Percentiles rank a stretch among this genome's conserved stretches.
These are phyloP conservation scores for Ambrosiella xylebori DNA, from an alignment of 2,329 filamentous ascomycete genomes.

Conservation along the genomic window DNA sequence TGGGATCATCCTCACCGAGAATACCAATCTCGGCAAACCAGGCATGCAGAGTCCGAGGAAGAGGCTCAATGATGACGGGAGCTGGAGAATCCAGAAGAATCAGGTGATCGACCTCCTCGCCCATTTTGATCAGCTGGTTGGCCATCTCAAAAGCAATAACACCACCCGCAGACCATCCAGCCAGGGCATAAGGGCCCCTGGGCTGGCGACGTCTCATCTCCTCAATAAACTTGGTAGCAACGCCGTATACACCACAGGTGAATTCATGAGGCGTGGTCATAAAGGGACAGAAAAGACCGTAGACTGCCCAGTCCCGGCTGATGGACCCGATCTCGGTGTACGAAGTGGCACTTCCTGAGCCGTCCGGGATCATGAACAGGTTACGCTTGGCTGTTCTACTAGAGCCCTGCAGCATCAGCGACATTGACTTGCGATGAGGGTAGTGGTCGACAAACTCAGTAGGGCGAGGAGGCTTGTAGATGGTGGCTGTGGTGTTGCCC, in stretches of 20 bases:
- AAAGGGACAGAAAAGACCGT: conserved; percentile 43
- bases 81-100: conserved; percentile 51
- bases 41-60: conserved; percentile 44
- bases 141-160: conserved; percentile 54
- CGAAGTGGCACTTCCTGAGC: conserved; percentile 45
- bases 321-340: conserved; percentile 29
- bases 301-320: conserved; percentile 30
- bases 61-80: conserved; percentile 49
- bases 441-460: conserved; percentile 25
- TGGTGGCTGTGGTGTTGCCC: conserved; percentile 29
- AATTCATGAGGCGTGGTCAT: conserved; percentile 42
- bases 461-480: conserved; percentile 26
- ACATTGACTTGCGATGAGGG: conserved; percentile 33
- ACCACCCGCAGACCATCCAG: conserved; percentile 63
- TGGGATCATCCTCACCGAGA: conserved; percentile 41
- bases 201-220: conserved; percentile 59
- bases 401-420: conserved; percentile 33
- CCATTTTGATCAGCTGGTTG: conserved; percentile 38
- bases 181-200: conserved; percentile 47
- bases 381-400: conserved; percentile 29
- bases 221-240: conserved; percentile 32
- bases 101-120: conserved; percentile 40
- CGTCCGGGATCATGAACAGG: conserved; percentile 38
- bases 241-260: conserved; percentile 37
- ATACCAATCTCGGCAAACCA: conserved; percentile 60